Conservation (phyloP, 257 asterid species). For the Scutellaria baicalensis region DNA sequence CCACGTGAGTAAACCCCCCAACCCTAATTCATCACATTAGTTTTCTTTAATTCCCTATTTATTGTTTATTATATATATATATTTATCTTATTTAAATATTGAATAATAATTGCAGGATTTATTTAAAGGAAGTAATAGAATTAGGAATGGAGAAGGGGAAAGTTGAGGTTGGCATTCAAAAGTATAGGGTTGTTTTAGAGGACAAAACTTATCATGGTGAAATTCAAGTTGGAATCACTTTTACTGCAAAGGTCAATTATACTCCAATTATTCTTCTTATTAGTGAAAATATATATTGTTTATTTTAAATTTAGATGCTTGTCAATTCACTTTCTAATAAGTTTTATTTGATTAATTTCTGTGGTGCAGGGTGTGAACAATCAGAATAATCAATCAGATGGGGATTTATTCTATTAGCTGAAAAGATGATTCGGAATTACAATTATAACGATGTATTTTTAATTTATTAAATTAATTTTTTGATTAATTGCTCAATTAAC, state of each 20-base stretch:
- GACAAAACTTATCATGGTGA: slow-evolving; percentile 51
- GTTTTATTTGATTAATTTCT: no score
- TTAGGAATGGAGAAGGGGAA: slow-evolving; percentile 51
- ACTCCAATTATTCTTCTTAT: neutral
- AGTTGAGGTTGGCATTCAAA: slow-evolving; percentile 42
- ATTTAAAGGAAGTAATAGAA: slow-evolving; percentile 54
- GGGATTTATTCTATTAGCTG: no score
- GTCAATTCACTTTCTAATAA: no score
- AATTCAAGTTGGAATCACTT: slow-evolving; percentile 54
- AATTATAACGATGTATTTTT: no score
- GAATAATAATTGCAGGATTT: slow-evolving; percentile 37
- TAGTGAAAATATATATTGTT: no score
- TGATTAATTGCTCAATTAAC: no score
- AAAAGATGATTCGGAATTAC: no score
- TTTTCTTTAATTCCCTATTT: neutral
- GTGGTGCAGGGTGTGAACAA: no score
- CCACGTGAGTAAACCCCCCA: slow-evolving; percentile 40
- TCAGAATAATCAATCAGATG: no score
- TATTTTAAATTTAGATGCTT: no score
- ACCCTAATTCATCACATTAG: neutral
- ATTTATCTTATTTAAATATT: neutral
- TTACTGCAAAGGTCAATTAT: slow-evolving; percentile 32
- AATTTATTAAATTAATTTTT: no score
- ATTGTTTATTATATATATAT: neutral
- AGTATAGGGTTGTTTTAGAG: slow-evolving; percentile 39